Evolutionary conservation across 805 yeast genomes (phyloP).

Genomic region (Ogataea glucozyma): DNA sequence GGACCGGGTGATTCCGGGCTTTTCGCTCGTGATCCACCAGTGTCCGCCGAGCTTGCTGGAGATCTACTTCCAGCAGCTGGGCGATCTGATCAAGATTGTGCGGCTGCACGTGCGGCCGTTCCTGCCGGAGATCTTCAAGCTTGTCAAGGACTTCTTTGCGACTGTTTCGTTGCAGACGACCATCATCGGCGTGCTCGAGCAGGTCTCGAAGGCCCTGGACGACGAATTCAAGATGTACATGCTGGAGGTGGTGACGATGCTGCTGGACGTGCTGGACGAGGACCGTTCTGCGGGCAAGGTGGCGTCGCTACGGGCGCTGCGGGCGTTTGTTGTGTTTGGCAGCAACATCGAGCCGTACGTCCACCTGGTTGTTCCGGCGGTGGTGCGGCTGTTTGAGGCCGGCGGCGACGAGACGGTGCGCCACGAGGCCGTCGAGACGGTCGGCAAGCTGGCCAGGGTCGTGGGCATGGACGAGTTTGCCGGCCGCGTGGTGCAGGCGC

Average conservation of each 20-base stretch:
- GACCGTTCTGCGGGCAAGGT: conserved; percentile 62
- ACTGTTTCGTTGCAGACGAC: conserved; percentile 69
- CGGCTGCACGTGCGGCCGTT: conserved; percentile 88
- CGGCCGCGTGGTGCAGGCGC: conserved; percentile 84
- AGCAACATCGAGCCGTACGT: conserved; percentile 84
- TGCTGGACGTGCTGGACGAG: conserved; percentile 74
- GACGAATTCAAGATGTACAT: conserved; percentile 88
- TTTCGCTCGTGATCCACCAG: conserved; percentile 77
- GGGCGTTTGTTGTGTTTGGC: conserved; percentile 84
- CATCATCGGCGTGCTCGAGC: conserved; percentile 76
- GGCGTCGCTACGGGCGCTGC: conserved; percentile 71
- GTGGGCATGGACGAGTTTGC: conserved; percentile 84
- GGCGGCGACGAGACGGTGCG: conserved; percentile 62
- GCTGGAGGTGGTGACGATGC: conserved; percentile 72
- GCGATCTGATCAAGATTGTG: conserved; percentile 76
- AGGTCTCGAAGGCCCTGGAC: conserved; percentile 81
- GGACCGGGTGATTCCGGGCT: conserved; percentile 85
- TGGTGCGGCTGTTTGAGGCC: conserved; percentile 77
- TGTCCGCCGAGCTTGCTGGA: conserved; percentile 80
- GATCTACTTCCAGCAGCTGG: conserved; percentile 85
- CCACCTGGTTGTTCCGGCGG: conserved; percentile 83
- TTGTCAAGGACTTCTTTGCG: conserved; percentile 72
- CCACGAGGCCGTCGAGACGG: conserved; percentile 73
- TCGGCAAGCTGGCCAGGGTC: conserved; percentile 76
- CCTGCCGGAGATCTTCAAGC: conserved; percentile 69